Evolutionary conservation across 495 filamentous ascomycete species (phyloP).

Genomic region (Lepidopterella palustris): DNA sequence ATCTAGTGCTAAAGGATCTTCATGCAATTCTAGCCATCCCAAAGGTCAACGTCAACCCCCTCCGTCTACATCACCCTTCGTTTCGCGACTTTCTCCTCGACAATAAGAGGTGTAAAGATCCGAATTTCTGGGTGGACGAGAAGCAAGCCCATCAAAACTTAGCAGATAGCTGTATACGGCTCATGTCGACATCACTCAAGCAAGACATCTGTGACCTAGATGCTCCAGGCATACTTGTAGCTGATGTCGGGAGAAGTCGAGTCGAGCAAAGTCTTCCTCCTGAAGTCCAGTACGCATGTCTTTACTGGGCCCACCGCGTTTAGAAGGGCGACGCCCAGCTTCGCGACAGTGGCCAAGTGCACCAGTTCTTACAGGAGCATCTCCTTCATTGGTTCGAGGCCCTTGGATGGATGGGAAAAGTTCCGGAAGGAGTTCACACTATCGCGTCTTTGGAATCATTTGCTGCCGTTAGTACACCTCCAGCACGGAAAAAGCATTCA

Average conservation of each 20-base stretch:
- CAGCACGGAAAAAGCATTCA: not conserved
- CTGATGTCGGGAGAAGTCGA: not conserved
- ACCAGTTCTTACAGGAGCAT: conserved; percentile 39
- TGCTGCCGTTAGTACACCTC: not conserved
- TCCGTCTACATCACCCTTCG: conserved; percentile 43
- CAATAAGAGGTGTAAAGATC: no score
- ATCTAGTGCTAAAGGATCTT: conserved; percentile 23
- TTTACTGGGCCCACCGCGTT: no score
- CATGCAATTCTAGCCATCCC: conserved; percentile 37
- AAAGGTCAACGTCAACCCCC: conserved; percentile 19
- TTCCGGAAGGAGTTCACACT: conserved; percentile 4
- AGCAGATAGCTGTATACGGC: no score
- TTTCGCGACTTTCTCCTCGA: no score
- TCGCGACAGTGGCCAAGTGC: conserved; percentile 15
- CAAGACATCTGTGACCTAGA: conserved; percentile 41
- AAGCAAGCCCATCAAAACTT: no score
- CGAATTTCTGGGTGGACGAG: no score
- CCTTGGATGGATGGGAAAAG: conserved; percentile 33
- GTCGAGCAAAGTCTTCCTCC: not conserved
- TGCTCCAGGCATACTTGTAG: not conserved
- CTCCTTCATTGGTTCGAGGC: no score
- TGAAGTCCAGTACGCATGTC: not conserved
- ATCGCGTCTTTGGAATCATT: conserved; percentile 16
- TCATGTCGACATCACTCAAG: no score
- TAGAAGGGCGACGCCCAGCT: not conserved